A percentile compares a stretch with the other conserved stretches of the same genome.
Evolutionary conservation across 768 basidiomycete genomes (phyloP).

Genomic region (Calocera cornea): DNA sequence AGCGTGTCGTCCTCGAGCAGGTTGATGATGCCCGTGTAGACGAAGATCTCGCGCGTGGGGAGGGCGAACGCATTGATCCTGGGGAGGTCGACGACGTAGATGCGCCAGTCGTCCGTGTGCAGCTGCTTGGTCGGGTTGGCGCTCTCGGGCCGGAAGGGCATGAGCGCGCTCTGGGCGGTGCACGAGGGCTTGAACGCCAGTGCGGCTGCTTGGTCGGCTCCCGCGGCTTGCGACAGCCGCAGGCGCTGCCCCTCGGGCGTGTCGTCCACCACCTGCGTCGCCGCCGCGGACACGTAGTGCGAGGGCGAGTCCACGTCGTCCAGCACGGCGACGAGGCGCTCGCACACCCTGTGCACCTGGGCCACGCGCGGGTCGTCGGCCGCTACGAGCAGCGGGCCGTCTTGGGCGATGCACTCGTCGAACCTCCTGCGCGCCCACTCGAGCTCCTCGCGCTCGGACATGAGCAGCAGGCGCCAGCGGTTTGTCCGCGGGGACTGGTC

Average conservation of each 20-base stretch:
- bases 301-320: conserved; percentile 22
- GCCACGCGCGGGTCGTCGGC: conserved; percentile 23
- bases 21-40: conserved; percentile 31
- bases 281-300: conserved; percentile 12
- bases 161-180: conserved; percentile 19
- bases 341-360: conserved; percentile 25
- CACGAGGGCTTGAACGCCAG: conserved; percentile 16
- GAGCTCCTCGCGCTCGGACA: conserved; percentile 32
- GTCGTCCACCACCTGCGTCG: background rate
- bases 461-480: conserved; percentile 32
- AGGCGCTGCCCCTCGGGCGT: conserved; percentile 15
- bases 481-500: conserved; percentile 29
- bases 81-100: conserved; percentile 30
- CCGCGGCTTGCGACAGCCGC: conserved; percentile 24
- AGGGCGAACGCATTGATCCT: conserved; percentile 31
- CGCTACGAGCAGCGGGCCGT: conserved; percentile 26
- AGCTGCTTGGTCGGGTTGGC: conserved; percentile 31
- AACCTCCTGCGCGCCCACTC: conserved; percentile 31
- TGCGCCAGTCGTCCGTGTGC: conserved; percentile 27
- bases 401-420: conserved; percentile 25
- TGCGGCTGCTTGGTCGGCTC: conserved; percentile 17
- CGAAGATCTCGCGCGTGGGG: conserved; percentile 32
- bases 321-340: conserved; percentile 27
- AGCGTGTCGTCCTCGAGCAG: conserved; percentile 28
- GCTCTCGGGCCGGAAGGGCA: conserved; percentile 27